These are phyloP conservation scores for Cornus florida DNA, from an alignment of 148 eudicot species.

Conservation along the genomic window DNA sequence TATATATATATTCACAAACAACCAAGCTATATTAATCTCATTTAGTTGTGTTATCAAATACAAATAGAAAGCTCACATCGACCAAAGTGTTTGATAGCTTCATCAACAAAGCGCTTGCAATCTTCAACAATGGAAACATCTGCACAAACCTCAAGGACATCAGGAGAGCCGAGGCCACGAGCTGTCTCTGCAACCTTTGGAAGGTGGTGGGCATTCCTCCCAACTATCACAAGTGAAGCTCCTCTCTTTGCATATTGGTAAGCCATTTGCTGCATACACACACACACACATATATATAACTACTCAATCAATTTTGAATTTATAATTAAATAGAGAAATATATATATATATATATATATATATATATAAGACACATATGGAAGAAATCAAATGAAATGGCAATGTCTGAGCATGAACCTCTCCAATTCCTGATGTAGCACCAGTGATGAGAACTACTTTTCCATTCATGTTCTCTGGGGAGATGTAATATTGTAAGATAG, in stretches of 20 bases:
- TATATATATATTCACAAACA: too few relatives aligned
- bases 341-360: too few relatives aligned
- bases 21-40: too few relatives aligned
- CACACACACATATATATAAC: too few relatives aligned
- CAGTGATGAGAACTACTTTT: constrained; percentile 29
- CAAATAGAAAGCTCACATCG: not conserved
- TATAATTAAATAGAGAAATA: too few relatives aligned
- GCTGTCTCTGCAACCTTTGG: constrained; percentile 16
- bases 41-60: too few relatives aligned
- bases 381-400: too few relatives aligned
- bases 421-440: constrained; percentile 31
- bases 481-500: not conserved
- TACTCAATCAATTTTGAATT: too few relatives aligned
- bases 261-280: constrained; percentile 12
- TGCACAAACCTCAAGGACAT: constrained; percentile 7
- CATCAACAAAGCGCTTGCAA: constrained; percentile 16
- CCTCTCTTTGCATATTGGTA: constrained; percentile 25
- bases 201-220: constrained; percentile 6
- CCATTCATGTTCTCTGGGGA: not conserved
- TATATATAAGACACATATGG: too few relatives aligned
- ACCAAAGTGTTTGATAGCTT: constrained; percentile 21
- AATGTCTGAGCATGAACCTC: constrained; percentile 5
- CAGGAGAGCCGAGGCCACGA: constrained; percentile 13
- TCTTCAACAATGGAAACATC: constrained; percentile 23
- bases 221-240: constrained; percentile 19